These are phyloP conservation scores for Ilex aquifolium DNA, from an alignment of 257 asterid species.

Conservation along the genomic window DNA sequence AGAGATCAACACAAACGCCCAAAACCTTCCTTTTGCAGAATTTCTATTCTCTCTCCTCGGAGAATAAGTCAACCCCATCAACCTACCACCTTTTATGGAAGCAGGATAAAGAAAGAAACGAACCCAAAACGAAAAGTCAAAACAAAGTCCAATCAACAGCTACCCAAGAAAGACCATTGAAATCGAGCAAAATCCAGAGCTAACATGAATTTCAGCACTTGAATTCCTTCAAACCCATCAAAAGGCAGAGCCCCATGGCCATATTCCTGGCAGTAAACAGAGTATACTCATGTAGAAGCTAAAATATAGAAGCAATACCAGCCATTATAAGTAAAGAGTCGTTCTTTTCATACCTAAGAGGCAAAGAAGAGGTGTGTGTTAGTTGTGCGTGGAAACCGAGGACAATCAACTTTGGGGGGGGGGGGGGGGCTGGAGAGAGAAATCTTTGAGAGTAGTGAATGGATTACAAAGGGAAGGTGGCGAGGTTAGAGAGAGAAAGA, in stretches of 20 bases:
- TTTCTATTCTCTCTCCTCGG: background rate
- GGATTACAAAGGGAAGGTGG: background rate
- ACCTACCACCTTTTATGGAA: background rate
- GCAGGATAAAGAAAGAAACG: background rate
- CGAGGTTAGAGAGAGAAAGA: background rate
- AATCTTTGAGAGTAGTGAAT: too few species aligned
- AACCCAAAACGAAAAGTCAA: background rate
- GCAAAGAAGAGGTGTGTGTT: background rate
- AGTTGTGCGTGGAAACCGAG: background rate
- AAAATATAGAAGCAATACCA: background rate
- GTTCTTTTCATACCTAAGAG: background rate
- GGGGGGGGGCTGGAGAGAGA: background rate
- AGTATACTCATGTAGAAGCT: background rate
- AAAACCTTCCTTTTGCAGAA: background rate
- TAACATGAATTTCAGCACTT: background rate
- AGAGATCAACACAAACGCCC: background rate
- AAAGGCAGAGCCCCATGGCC: background rate
- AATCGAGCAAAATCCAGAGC: background rate
- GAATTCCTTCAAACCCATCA: background rate
- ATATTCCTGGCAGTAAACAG: background rate
- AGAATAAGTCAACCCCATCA: background rate
- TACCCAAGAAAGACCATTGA: background rate
- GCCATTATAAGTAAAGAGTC: background rate
- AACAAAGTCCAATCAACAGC: background rate
- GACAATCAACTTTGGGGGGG: background rate